Evolutionary conservation across 2,329 filamentous ascomycete genomes (phyloP).

Genomic region (Fusarium siculi): DNA sequence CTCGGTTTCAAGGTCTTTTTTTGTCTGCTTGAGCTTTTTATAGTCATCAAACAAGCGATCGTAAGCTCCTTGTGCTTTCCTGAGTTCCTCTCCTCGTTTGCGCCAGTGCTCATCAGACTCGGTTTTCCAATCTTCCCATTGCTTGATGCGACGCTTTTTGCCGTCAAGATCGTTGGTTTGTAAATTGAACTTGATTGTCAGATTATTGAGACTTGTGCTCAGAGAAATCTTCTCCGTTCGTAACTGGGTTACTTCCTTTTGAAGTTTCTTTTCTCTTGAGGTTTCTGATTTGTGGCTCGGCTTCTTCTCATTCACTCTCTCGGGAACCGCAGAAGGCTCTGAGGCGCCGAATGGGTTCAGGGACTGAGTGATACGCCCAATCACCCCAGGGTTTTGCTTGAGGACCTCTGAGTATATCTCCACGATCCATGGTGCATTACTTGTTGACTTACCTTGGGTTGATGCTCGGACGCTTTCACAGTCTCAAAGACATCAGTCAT

Average conservation of each 20-base stretch:
- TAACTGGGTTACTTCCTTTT: background rate
- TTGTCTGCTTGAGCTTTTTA: background rate
- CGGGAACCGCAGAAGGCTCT: background rate
- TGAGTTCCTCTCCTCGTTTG: background rate
- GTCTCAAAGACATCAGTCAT: background rate
- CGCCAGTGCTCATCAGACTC: background rate
- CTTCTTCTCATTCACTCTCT: background rate
- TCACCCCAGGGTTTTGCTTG: background rate
- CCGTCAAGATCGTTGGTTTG: background rate
- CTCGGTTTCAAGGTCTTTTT: background rate
- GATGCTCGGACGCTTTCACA: background rate
- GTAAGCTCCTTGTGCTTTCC: background rate
- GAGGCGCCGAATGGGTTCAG: background rate
- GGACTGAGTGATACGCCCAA: background rate
- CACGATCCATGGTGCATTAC: rapidly evolving
- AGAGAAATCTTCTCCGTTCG: background rate
- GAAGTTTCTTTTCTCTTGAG: background rate
- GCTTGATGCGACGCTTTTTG: background rate
- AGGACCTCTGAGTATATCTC: background rate
- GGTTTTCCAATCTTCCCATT: background rate
- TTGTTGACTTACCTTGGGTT: background rate
- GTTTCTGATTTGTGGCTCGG: background rate
- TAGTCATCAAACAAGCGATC: background rate
- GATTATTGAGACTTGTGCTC: background rate
- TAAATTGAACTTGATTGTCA: background rate